phyloP scores from a whole-genome alignment of 345 rosid genomes.

The Arabis hirsuta region DNA sequence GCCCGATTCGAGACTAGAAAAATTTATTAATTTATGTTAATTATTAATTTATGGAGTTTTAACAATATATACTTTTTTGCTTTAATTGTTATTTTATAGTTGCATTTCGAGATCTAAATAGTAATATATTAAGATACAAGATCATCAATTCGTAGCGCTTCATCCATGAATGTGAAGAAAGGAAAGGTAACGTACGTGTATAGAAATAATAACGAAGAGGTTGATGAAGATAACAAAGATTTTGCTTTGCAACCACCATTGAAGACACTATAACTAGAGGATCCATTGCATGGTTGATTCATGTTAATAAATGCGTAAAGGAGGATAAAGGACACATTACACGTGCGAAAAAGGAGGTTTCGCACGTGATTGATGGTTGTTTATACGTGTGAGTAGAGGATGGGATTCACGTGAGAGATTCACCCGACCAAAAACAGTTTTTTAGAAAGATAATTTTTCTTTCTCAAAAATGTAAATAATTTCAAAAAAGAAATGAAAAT shows the following conservation, averaged over 20 bases:
- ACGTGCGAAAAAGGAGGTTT: conserved; percentile 35
- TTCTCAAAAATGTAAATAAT: not conserved
- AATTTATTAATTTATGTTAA: too few species aligned
- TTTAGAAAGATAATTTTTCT: not conserved
- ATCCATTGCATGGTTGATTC: conserved; percentile 22
- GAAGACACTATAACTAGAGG: conserved; percentile 27
- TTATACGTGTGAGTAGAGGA: conserved; percentile 51
- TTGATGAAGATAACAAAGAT: conserved; percentile 17
- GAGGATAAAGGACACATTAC: conserved; percentile 29
- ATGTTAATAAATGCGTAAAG: conserved; percentile 35
- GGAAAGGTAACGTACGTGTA: conserved; percentile 27
- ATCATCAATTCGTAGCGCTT: too few species aligned
- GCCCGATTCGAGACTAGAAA: too few species aligned
- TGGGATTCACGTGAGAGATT: conserved; percentile 67
- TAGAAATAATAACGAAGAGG: conserved; percentile 17
- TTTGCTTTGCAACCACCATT: conserved; percentile 39
- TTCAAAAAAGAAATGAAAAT: conserved; percentile 32
- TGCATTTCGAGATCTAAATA: too few species aligned
- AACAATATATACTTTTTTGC: too few species aligned
- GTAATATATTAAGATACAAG: too few species aligned
- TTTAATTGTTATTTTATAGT: too few species aligned
- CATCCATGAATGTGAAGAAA: too few species aligned
- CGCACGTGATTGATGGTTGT: conserved; percentile 42
- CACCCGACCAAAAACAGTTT: conserved; percentile 41
- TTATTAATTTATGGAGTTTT: too few species aligned